phyloP scores from a whole-genome alignment of 169 alveolate genomes.

The Ichthyophthirius multifiliis region DNA sequence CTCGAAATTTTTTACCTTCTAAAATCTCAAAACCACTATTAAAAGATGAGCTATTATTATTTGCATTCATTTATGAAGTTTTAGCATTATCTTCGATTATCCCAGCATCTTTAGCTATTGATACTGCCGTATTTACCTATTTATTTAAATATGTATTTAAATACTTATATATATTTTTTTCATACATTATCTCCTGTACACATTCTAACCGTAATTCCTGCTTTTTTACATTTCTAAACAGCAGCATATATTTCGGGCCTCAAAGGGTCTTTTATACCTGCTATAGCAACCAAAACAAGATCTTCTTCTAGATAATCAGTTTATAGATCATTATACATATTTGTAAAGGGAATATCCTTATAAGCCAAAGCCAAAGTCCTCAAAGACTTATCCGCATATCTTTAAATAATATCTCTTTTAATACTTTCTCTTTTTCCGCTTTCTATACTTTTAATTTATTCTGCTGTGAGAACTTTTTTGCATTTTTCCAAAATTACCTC shows the following conservation, averaged over 20 bases:
- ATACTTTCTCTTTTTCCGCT: no score
- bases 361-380: slow-evolving; percentile 57
- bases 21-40: slow-evolving; percentile 41
- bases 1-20: slow-evolving; percentile 73
- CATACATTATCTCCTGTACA: slow-evolving; percentile 96
- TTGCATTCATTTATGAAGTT: background rate
- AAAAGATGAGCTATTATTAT: background rate
- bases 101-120: slow-evolving; percentile 74
- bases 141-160: background rate
- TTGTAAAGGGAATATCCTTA: slow-evolving; percentile 42
- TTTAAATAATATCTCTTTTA: slow-evolving; percentile 20
- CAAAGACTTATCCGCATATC: slow-evolving; percentile 59
- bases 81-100: slow-evolving; percentile 33
- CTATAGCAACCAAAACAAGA: slow-evolving; percentile 35
- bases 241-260: slow-evolving; percentile 98
- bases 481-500: slow-evolving; percentile 65
- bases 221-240: slow-evolving; percentile 91
- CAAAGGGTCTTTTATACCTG: slow-evolving; percentile 88
- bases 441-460: no score
- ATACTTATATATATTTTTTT: background rate
- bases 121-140: slow-evolving; percentile 64
- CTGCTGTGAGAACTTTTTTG: no score
- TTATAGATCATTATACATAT: slow-evolving; percentile 19
- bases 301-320: slow-evolving; percentile 44
- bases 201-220: slow-evolving; percentile 98